phyloP scores from a whole-genome alignment of 768 basidiomycete species.

The Amanita molliuscula region DNA sequence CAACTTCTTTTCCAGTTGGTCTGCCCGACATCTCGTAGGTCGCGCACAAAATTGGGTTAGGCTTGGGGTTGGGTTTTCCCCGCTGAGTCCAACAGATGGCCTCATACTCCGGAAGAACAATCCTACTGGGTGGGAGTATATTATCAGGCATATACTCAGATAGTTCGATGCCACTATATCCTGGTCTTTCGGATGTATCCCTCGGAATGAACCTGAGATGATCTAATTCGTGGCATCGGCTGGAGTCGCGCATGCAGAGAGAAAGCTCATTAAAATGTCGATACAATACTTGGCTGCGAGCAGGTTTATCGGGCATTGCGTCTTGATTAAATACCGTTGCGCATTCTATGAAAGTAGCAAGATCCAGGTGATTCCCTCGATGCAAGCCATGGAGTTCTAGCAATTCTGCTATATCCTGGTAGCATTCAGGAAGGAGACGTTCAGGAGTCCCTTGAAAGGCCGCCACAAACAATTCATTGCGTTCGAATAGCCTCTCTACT shows the following conservation, averaged over 20 bases:
- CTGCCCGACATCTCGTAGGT: slow-evolving; percentile 27
- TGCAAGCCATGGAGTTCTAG: slow-evolving; percentile 23
- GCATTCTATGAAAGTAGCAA: slow-evolving; percentile 25
- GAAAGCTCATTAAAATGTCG: slow-evolving; percentile 22
- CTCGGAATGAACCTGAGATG: slow-evolving; percentile 31
- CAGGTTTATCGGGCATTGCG: too few species aligned
- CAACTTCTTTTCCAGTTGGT: slow-evolving; percentile 32
- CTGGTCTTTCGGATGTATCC: slow-evolving; percentile 10
- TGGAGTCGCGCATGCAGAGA: slow-evolving; percentile 12
- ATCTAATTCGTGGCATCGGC: slow-evolving; percentile 23
- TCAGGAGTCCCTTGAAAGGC: slow-evolving; percentile 22
- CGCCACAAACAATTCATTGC: slow-evolving; percentile 23
- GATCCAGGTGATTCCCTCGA: slow-evolving; percentile 16
- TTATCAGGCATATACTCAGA: slow-evolving; percentile 16
- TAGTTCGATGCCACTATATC: slow-evolving; percentile 10
- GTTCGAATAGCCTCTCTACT: slow-evolving; percentile 22
- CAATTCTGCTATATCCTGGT: slow-evolving; percentile 17
- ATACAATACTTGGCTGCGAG: slow-evolving; percentile 23
- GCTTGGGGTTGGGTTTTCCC: slow-evolving; percentile 19
- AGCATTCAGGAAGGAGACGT: slow-evolving; percentile 20
- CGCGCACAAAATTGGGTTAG: slow-evolving; percentile 15
- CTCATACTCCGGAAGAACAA: slow-evolving; percentile 28
- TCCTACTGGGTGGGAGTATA: slow-evolving; percentile 26
- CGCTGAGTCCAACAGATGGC: slow-evolving; percentile 40
- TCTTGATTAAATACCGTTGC: slow-evolving; percentile 19